These are phyloP conservation scores for Apiotrichum domesticum DNA, from an alignment of 1,284 basidiomycete species.

Conservation along the genomic window DNA sequence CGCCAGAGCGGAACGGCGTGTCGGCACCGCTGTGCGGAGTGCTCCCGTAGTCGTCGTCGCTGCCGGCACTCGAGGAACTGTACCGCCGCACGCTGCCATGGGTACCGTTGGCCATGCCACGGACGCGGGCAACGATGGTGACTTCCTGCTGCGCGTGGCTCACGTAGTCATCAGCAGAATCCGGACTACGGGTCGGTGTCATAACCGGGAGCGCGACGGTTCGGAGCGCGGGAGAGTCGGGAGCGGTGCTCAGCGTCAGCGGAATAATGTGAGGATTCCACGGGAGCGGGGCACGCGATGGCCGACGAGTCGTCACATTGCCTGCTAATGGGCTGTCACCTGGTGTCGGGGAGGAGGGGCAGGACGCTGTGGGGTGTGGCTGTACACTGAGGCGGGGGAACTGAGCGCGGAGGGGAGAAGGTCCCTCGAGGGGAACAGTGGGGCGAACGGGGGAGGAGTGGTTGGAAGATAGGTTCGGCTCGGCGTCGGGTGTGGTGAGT, in stretches of 20 bases:
- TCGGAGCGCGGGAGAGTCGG: slow-evolving; percentile 29
- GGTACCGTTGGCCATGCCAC: not conserved
- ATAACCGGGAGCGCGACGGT: slow-evolving; percentile 30
- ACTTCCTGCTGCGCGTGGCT: not conserved
- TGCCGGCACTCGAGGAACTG: slow-evolving; percentile 1
- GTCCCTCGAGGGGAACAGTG: not conserved
- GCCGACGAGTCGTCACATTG: not conserved
- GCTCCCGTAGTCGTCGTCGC: not conserved
- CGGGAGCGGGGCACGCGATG: slow-evolving; percentile 9
- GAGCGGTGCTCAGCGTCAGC: slow-evolving; percentile 16
- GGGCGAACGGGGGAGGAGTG: slow-evolving; percentile 16
- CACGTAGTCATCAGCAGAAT: not conserved
- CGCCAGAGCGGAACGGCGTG: not conserved
- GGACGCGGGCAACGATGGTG: not conserved
- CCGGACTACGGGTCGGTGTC: slow-evolving; percentile 20
- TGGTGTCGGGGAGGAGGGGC: slow-evolving; percentile 13
- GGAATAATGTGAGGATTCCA: slow-evolving; percentile 16
- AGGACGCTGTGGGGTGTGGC: slow-evolving; percentile 15
- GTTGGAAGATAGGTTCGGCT: slow-evolving; percentile 10
- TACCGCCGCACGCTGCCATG: not conserved
- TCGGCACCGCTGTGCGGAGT: not conserved
- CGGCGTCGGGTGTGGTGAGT: not conserved
- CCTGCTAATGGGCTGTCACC: not conserved
- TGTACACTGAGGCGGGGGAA: slow-evolving; percentile 5
- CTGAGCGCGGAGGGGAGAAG: slow-evolving; percentile 2